A percentile compares a stretch with the other conserved stretches of the same genome.
These are phyloP conservation scores for Suhomyces sp. DNA, from an alignment of 805 yeast genomes.

Conservation along the genomic window DNA sequence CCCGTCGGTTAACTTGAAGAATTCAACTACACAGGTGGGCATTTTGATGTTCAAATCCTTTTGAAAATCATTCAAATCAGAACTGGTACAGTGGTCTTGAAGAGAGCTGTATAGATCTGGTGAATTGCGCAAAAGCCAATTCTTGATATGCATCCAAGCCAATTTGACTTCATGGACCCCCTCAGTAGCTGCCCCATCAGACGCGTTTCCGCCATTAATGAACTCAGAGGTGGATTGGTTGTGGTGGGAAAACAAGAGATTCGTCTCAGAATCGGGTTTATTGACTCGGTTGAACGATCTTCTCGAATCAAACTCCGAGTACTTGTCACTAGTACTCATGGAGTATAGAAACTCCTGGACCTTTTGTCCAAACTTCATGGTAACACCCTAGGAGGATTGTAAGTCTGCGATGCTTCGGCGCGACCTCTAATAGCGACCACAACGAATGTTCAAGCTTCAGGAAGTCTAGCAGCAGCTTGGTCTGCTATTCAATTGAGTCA, in stretches of 20 bases:
- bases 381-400: neutral
- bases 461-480: neutral
- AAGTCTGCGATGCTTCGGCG: neutral
- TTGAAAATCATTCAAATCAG: constrained; percentile 81
- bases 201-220: constrained; percentile 30
- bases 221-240: constrained; percentile 22
- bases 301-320: constrained; percentile 60
- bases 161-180: constrained; percentile 74
- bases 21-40: constrained; percentile 81
- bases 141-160: constrained; percentile 87
- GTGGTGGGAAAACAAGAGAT: constrained; percentile 28
- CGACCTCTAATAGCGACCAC: neutral
- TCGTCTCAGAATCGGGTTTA: constrained; percentile 37
- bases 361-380: constrained; percentile 32
- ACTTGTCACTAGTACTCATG: constrained; percentile 63
- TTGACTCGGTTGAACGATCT: constrained; percentile 43
- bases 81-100: constrained; percentile 72
- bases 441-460: neutral
- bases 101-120: constrained; percentile 81
- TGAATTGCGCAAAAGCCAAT: constrained; percentile 75
- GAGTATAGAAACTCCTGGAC: constrained; percentile 62
- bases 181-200: neutral
- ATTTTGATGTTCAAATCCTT: constrained; percentile 69
- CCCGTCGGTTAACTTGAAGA: constrained; percentile 83
- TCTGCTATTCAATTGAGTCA: neutral